phyloP scores from a whole-genome alignment of 2,329 filamentous ascomycete genomes.

The Juglanconis juglandina region DNA sequence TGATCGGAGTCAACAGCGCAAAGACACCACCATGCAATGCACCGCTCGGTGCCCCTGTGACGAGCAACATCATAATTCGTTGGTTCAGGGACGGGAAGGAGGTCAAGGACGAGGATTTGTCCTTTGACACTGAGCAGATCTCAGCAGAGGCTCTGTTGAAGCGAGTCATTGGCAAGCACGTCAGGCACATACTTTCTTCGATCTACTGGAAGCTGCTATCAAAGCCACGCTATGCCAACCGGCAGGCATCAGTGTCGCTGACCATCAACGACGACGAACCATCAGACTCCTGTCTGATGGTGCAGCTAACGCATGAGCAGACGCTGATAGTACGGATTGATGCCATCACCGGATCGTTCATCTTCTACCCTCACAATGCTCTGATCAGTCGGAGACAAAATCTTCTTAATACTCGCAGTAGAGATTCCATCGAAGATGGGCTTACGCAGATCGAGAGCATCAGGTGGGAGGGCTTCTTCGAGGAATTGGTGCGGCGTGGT shows the following conservation, averaged over 20 bases:
- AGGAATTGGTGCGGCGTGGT: constrained; percentile 59
- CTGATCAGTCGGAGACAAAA: constrained; percentile 57
- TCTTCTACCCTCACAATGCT: constrained; percentile 61
- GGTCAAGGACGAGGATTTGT: constrained; percentile 63
- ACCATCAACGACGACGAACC: constrained; percentile 59
- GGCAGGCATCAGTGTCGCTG: constrained; percentile 57
- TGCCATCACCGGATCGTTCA: constrained; percentile 72
- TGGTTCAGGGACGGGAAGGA: constrained; percentile 86
- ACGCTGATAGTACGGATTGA: constrained; percentile 66
- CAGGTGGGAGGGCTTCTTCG: constrained; percentile 58
- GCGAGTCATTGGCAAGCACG: constrained; percentile 71
- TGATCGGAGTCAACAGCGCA: constrained; percentile 76
- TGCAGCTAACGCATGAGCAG: constrained; percentile 66
- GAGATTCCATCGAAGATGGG: constrained; percentile 56
- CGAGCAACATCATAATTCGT: constrained; percentile 59
- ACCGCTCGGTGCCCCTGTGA: constrained; percentile 37
- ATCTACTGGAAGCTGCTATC: constrained; percentile 59
- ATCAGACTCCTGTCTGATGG: constrained; percentile 61
- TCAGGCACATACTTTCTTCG: constrained; percentile 65
- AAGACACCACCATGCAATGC: constrained; percentile 36
- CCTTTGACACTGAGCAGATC: constrained; percentile 63
- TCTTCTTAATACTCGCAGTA: constrained; percentile 57
- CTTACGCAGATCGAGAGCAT: constrained; percentile 57
- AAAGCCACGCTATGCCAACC: constrained; percentile 58
- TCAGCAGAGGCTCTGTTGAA: constrained; percentile 73